Percentiles rank a stretch among this genome's conserved stretches.
Conservation (phyloP, 208 protist genomes). For the Acanthamoeba sp. region DNA sequence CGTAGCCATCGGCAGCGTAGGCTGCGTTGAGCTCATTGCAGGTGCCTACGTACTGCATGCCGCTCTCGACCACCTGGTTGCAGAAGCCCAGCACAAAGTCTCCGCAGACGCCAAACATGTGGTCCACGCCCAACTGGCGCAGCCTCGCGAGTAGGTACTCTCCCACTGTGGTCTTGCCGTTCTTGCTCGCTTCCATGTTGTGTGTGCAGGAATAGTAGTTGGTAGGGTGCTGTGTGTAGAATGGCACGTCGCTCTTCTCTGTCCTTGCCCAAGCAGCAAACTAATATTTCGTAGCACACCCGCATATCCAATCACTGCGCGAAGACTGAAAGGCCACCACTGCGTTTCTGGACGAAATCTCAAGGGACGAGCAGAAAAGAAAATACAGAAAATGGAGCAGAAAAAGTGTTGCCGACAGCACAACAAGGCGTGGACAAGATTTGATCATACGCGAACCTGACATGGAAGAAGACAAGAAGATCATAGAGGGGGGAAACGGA, state of each 20-base stretch:
- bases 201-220: too few species aligned
- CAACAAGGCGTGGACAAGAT: too few species aligned
- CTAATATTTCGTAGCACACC: too few species aligned
- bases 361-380: too few species aligned
- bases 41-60: constrained; percentile 11
- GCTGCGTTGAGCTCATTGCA: constrained; percentile 81
- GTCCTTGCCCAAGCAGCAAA: too few species aligned
- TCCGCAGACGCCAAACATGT: constrained; percentile 76
- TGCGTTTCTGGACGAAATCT: too few species aligned
- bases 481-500: background rate
- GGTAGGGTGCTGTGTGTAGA: background rate
- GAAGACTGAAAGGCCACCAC: too few species aligned
- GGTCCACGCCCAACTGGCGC: constrained; percentile 72
- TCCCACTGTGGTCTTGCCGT: constrained; percentile 58
- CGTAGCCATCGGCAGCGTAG: constrained; percentile 77
- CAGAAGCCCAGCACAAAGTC: constrained; percentile 75
- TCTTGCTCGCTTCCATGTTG: background rate
- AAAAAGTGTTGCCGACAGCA: too few species aligned
- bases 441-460: too few species aligned
- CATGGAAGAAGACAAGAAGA: constrained; percentile 17
- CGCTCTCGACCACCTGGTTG: constrained; percentile 11
- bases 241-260: too few species aligned
- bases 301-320: too few species aligned
- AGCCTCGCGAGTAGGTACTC: constrained; percentile 69
- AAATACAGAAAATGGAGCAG: too few species aligned